Base-by-base conservation (phyloP, 2,329 filamentous ascomycete genomes). In the Botryosphaeria dothidea region DNA sequence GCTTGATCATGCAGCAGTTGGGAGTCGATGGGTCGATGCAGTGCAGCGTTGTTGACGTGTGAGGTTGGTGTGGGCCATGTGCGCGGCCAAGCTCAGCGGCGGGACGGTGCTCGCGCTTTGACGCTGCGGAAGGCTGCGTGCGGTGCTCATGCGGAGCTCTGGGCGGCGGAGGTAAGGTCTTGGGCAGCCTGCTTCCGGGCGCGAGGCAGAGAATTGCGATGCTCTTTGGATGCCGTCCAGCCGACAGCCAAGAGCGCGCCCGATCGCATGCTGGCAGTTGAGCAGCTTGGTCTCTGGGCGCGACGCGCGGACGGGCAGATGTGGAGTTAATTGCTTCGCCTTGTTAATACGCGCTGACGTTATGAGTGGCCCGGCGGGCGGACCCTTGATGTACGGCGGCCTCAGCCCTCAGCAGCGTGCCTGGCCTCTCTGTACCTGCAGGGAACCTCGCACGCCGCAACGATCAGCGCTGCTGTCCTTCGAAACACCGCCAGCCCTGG, bases 261-360 rank as follows among this genome's bases (percentile, higher is more conserved):
- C 56, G 56, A 23, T 31, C 56, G 41, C 56, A 31, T 60, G 56
- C 56, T 38, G 34, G 29, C 52, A 17, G 46, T 19, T 27, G 29
- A 23, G 29, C 49, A 46, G 54, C 54, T 58, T 58, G 54, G 52
- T 29, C 17, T 21, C 54, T 58, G 38, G 54, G 54, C 56, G 15
- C 31, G 56, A 60, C 56, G 56, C 56, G 56, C 41, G 56, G 56
- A 60, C 56, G 43, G 56, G 51, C 38, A 60, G 11, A 17, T 21
- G 56, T 41, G 56, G 52, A 46, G 56, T 31, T 31, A 60, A 45
- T 60, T 19, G 13, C 4, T 9, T 7, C 4, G 43, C 36, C 25
- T 15, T 29, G 29, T 19, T 31, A 21, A 60, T 34, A 45, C 34
- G 36, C n/a, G 38, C 54, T 31, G 52, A 56, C 51, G 51, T 38